A percentile compares a stretch with the other conserved stretches of the same genome.
phyloP scores from a whole-genome alignment of 1,284 basidiomycete species.

The Heterobasidion irregulare region DNA sequence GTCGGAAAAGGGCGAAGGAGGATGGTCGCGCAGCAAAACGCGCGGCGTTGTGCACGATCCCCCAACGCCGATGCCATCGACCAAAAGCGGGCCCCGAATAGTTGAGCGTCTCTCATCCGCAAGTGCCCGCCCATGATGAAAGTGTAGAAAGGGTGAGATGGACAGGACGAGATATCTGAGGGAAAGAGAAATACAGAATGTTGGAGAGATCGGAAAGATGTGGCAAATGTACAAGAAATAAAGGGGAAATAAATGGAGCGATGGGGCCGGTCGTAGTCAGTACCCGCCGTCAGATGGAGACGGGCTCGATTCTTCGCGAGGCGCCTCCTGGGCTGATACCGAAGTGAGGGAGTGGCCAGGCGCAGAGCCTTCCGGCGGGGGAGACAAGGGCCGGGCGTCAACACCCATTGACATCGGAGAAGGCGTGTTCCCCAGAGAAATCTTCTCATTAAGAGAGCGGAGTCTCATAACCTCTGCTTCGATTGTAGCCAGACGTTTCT shows the following conservation, averaged over 20 bases:
- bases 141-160: not conserved
- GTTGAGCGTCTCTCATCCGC: slow-evolving; percentile 14
- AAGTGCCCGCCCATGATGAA: slow-evolving; percentile 21
- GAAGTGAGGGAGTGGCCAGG: slow-evolving; percentile 39
- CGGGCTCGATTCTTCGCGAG: slow-evolving; percentile 54
- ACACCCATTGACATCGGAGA: slow-evolving; percentile 38
- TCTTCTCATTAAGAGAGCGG: slow-evolving; percentile 70
- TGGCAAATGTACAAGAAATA: slow-evolving; percentile 14
- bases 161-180: not conserved
- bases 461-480: slow-evolving; percentile 63
- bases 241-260: slow-evolving; percentile 19
- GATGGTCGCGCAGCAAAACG: slow-evolving; percentile 10
- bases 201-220: slow-evolving; percentile 18
- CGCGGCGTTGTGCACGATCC: slow-evolving; percentile 25
- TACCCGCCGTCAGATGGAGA: slow-evolving; percentile 52
- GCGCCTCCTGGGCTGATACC: slow-evolving; percentile 44
- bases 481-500: slow-evolving; percentile 49
- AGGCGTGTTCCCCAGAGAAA: slow-evolving; percentile 52
- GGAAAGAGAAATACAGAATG: slow-evolving; percentile 21
- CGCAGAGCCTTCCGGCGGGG: slow-evolving; percentile 45
- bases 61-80: slow-evolving; percentile 21
- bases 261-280: slow-evolving; percentile 22
- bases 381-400: slow-evolving; percentile 52
- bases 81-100: slow-evolving; percentile 13
- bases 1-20: slow-evolving; percentile 8